Percentiles rank a stretch among this genome's conserved stretches.
Conservation (phyloP, 2,329 filamentous ascomycete species). For the Metarhizium sp. region DNA sequence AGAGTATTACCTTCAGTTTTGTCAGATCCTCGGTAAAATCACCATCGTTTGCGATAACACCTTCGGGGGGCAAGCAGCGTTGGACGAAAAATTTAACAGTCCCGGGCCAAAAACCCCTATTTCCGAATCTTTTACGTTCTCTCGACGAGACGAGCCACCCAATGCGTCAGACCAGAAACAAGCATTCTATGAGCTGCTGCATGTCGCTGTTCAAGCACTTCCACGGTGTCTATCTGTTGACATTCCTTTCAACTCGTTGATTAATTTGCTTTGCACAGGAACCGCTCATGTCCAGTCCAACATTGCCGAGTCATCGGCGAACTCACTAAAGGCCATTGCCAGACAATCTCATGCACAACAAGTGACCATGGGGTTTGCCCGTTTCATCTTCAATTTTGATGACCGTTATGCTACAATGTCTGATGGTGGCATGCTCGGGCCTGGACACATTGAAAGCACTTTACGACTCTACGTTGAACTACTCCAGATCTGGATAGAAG, state of each 20-base stretch:
- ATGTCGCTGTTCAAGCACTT: slow-evolving; percentile 89
- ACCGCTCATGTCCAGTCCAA: slow-evolving; percentile 91
- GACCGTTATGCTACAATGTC: slow-evolving; percentile 97
- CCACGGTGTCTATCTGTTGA: slow-evolving; percentile 88
- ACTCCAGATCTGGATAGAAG: slow-evolving; percentile 93
- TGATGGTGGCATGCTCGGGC: slow-evolving; percentile 90
- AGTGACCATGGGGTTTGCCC: slow-evolving; percentile 91
- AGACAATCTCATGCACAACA: slow-evolving; percentile 87
- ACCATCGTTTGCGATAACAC: slow-evolving; percentile 94
- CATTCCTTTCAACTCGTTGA: slow-evolving; percentile 85
- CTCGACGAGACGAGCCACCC: slow-evolving; percentile 68
- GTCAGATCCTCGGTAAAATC: slow-evolving; percentile 90
- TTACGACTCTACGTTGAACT: slow-evolving; percentile 87
- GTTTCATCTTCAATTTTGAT: slow-evolving; percentile 98
- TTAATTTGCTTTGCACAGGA: slow-evolving; percentile 91
- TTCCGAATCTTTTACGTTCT: slow-evolving; percentile 86
- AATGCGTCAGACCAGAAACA: slow-evolving; percentile 75
- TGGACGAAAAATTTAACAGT: slow-evolving; percentile 90
- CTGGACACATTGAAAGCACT: slow-evolving; percentile 90
- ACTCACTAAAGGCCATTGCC: slow-evolving; percentile 91
- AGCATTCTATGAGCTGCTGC: slow-evolving; percentile 88
- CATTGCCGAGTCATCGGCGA: slow-evolving; percentile 84
- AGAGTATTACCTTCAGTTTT: slow-evolving; percentile 85
- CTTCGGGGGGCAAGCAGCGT: slow-evolving; percentile 87
- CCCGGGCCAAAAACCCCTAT: slow-evolving; percentile 90